Evolutionary conservation across 495 filamentous ascomycete species (phyloP).

Genomic region (Jackrogersella multiformis): DNA sequence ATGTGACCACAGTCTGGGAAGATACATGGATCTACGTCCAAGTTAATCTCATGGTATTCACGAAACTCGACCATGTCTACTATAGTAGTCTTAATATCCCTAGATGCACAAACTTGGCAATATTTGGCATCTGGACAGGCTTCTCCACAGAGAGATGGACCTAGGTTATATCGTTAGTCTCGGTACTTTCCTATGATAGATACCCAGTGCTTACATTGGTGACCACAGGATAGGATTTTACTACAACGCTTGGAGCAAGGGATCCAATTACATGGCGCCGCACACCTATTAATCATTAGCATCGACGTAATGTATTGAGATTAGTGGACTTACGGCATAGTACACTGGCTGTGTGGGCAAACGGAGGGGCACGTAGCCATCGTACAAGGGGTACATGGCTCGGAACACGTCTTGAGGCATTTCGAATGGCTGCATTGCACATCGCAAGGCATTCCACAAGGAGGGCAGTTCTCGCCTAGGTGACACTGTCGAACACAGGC

Average conservation of each 20-base stretch:
- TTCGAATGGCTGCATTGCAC: conserved; percentile 66
- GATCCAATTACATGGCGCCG: conserved; percentile 70
- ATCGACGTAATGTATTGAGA: background rate
- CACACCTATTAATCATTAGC: conserved; percentile 53
- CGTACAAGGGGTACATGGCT: conserved; percentile 72
- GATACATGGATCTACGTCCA: conserved; percentile 68
- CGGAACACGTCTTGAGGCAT: conserved; percentile 64
- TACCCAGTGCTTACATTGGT: conserved; percentile 47
- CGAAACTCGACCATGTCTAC: conserved; percentile 65
- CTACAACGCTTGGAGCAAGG: conserved; percentile 70
- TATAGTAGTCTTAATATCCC: conserved; percentile 52
- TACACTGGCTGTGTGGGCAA: conserved; percentile 65
- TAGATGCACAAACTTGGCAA: conserved; percentile 65
- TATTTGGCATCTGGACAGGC: conserved; percentile 62
- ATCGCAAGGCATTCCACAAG: conserved; percentile 66
- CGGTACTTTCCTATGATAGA: background rate
- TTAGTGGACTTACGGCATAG: conserved; percentile 59
- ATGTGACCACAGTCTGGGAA: conserved; percentile 74
- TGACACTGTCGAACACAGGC: conserved; percentile 65
- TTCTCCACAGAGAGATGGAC: conserved; percentile 75
- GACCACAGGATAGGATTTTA: conserved; percentile 63
- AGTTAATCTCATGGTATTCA: conserved; percentile 64
- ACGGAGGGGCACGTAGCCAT: conserved; percentile 60
- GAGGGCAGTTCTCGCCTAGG: conserved; percentile 57
- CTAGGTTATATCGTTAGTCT: conserved; percentile 37